These are phyloP conservation scores for Allantophomopsis cytisporea DNA, from an alignment of 2,329 filamentous ascomycete genomes.

Conservation along the genomic window DNA sequence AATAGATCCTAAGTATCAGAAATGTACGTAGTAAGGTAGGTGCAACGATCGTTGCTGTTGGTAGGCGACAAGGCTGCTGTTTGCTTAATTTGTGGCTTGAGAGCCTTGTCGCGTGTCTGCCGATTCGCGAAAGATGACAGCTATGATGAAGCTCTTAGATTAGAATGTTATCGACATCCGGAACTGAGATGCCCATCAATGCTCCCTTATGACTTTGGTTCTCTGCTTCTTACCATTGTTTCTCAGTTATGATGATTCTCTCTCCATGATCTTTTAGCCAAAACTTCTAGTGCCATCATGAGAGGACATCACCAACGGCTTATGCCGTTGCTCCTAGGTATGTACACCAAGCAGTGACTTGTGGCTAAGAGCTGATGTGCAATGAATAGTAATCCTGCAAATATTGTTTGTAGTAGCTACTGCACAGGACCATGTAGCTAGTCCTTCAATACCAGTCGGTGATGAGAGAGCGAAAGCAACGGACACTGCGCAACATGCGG, in stretches of 20 bases:
- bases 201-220: too few species aligned
- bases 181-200: too few species aligned
- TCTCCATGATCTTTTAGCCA: too few species aligned
- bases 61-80: background rate
- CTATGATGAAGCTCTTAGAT: too few species aligned
- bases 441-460: background rate
- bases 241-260: too few species aligned
- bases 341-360: conserved; percentile 2
- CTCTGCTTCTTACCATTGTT: too few species aligned
- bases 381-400: background rate
- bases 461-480: background rate
- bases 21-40: background rate
- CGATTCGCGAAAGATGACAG: too few species aligned
- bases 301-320: conserved; percentile 6
- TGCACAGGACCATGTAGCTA: background rate
- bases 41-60: background rate
- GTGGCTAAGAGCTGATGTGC: background rate
- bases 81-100: background rate
- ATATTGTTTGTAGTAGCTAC: background rate
- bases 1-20: background rate
- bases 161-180: too few species aligned
- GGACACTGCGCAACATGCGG: background rate
- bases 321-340: conserved; percentile 18
- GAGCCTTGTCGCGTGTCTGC: too few species aligned
- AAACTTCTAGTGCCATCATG: too few species aligned